Conservation (phyloP, 352 stramenopile genomes). For the Albugo laibachii region DNA sequence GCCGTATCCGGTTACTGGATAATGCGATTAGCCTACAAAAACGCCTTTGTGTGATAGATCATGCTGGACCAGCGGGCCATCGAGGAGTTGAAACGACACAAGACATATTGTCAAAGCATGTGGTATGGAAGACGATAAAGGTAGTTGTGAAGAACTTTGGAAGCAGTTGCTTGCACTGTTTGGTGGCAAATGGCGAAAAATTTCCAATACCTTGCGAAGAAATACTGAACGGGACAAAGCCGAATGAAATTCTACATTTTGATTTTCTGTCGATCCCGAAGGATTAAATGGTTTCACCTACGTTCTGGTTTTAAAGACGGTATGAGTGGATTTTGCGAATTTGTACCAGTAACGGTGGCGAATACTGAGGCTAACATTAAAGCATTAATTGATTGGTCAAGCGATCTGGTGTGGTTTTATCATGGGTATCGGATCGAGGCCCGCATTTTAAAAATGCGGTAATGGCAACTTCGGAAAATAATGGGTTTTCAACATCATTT, state of each 20-base stretch:
- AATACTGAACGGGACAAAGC: constrained; percentile 10
- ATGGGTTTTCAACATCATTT: constrained; percentile 11
- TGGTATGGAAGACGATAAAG: constrained; percentile 4
- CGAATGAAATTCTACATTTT: constrained; percentile 19
- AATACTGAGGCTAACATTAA: not conserved
- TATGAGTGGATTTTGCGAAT: constrained; percentile 11
- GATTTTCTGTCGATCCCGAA: constrained; percentile 12
- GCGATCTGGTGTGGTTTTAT: constrained; percentile 6
- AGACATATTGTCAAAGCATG: constrained; percentile 1
- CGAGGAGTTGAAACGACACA: constrained; percentile 8
- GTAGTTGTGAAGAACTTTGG: constrained; percentile 9
- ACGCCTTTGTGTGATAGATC: constrained; percentile 8
- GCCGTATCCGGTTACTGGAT: constrained; percentile 10
- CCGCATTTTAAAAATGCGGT: constrained; percentile 16
- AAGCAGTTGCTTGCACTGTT: not conserved
- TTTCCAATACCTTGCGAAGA: constrained; percentile 7
- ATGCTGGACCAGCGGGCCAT: constrained; percentile 10
- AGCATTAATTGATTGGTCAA: constrained; percentile 4
- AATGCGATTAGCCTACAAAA: constrained; percentile 8
- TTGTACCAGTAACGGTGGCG: constrained; percentile 2
- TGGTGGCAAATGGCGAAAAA: constrained; percentile 2
- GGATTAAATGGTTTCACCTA: constrained; percentile 6
- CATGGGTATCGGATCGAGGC: constrained; percentile 13
- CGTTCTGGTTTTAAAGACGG: constrained; percentile 14
- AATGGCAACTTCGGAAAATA: constrained; percentile 3